Base-by-base conservation (phyloP, 148 eudicot genomes). In the Beta vulgaris region DNA sequence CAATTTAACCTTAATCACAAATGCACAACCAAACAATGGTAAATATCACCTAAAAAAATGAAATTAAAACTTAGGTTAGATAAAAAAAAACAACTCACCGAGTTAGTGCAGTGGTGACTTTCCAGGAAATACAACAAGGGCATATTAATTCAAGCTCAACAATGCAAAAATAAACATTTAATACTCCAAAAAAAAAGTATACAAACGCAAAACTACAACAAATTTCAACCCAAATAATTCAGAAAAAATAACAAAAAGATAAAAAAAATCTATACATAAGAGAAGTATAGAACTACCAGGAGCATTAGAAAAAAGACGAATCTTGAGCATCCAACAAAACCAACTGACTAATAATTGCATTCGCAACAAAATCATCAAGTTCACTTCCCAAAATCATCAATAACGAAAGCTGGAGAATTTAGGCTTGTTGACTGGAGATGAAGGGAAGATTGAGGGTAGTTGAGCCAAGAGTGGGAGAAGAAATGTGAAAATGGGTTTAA, bases 241-340 rank as follows among this genome's bases (percentile, higher is more conserved):
- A 28, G 42, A 77, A 28, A 28, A 25, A 14, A 11, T 3, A 15
- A 12, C 25, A 25, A 28, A 7, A 1, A 7, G 57, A 19, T 35
- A 9, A 26, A 21, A 11, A n/a, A 4, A 43, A 62, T 23, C 21
- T 34, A 11, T 77, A 92, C 97, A 93, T 89, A 23, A 88, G 83
- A 15, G 93, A n/a, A n/a, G n/a, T n/a, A n/a, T n/a, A n/a, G n/a
- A 85, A 25, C 98, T 97, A 61, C 98, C 98, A 68, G 88, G 77
- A 26, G 92, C 89, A 76, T 91, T 93, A 78, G 91, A 74, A 76
- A 93, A 93, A 16, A 93, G 88, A 34, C 91, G 83, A 71, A 93
- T 93, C 94, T 60, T 87, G 90, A 72, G 97, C 91, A 78, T 93
- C 98, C 83, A 93, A 74, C 81, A 93, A 69, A 7, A 93, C 71